Evolutionary conservation across 495 filamentous ascomycete species (phyloP), one percentile per base, ranked within the genome.

Genomic region (Tuber umbilicatum): DNA sequence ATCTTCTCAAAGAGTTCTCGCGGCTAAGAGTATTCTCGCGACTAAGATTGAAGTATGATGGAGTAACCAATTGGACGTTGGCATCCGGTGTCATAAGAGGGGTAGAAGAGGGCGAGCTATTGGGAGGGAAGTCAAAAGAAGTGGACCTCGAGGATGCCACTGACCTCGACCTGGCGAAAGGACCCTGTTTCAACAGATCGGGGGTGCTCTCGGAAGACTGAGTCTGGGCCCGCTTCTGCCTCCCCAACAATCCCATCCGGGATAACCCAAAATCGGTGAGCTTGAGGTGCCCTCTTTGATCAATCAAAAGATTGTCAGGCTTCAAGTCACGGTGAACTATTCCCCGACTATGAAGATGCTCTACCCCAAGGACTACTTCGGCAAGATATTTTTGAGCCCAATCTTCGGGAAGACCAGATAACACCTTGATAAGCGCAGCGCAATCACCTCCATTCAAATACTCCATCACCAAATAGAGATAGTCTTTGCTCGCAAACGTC

Each of bases 401-500:
- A 78, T 98, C 96, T 84, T 99, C 95, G 0, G 94, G 91, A 40
- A 99, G 86, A 2, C 91, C 92, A 37, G 93, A 94, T 64, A 99
- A 87, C 64, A 96, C 88, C 83, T 98, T 98, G 83, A 99, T 94
- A 70, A 99, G 88, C 38, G 95, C 96, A 71, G 96, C 95, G 83
- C 94, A 97, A 81, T 99, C 95, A 72, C 95, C 95, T 31, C 95
- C 95, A 80, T 99, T 99, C 72, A 99, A 86, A 85, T 99, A 99
- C 81, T 99, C 95, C 95, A 99, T 99, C 23, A 99, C 95, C 78
- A 99, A 86, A 83, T 98, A 99, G 41, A 99, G 90, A 82, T 97
- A 99, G 82, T 99, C 95, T 82, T 99, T 99, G 87, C 96, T 99
- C 40, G 95, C 94, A 81, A 99, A 99, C 1, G 95, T 98, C 95